Base-by-base conservation (phyloP, 2,329 filamentous ascomycete genomes). In the Shiraia sp. region DNA sequence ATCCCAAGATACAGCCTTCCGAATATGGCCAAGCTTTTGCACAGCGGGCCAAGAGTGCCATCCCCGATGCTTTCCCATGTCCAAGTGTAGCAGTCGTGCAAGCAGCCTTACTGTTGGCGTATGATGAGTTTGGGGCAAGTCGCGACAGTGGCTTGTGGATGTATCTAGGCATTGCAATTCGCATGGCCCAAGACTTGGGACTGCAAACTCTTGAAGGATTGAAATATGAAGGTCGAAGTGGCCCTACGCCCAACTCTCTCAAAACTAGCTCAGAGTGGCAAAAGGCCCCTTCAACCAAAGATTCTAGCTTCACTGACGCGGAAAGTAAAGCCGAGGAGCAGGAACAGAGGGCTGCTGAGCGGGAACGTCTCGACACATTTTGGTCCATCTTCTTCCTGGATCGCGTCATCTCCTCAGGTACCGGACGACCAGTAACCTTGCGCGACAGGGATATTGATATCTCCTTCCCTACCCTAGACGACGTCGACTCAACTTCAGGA, bases 101-200 rank as follows among this genome's bases (percentile, higher is more conserved):
- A 57, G 88, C 90, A 1, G 90, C 86, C 34, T 71, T 95, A 9
- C 72, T 96, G 19, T 81, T 96, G 70, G 90, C 89, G 0, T 95
- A 95, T 60, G 89, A 95, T 53, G 86, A 91, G 30, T 95, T 96
- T 55, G 90, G 90, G 1, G 87, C 88, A 9, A 88, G 89, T 52
- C 88, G 91, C 56, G 90, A 95, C 60, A 95, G 89, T 64, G 88
- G 89, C 0, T 70, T 96, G 6, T 96, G 90, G 90, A 95, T 95
- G 89, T 95, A 95, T 61, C 76, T 95, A 1, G 90, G 90, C 0
- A 85, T 92, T 36, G 86, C 90, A 0, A 95, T 95, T 46, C 84
- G 90, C 4, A 87, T 90, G 82, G 86, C 86, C 0, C 81, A 88
- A 46, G 86, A 90, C 59, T 70, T 95, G 8, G 90, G 90, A 0